A percentile compares a stretch with the other conserved stretches of the same genome.
phyloP scores from a whole-genome alignment of 352 stramenopile species.

The Globisporangium emineosum region DNA sequence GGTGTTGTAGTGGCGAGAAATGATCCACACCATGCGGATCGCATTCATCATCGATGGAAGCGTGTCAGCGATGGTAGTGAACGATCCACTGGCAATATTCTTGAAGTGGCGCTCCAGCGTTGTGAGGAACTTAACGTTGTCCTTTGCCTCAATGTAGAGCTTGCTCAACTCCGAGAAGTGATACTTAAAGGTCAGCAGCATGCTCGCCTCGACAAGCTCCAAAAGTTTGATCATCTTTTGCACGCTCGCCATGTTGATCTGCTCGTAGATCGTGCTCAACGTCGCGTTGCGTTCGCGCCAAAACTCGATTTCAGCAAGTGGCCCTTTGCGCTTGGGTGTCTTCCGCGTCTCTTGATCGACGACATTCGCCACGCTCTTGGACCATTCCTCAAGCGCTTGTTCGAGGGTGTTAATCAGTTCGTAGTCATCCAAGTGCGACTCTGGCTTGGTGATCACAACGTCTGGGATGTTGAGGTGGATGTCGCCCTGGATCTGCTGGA shows the following conservation, averaged over 20 bases:
- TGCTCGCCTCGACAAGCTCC: slow-evolving; percentile 87
- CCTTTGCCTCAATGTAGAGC: slow-evolving; percentile 94
- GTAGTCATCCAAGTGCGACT: slow-evolving; percentile 83
- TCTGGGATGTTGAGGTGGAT: slow-evolving; percentile 92
- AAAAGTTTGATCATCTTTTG: slow-evolving; percentile 95
- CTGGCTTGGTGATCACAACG: slow-evolving; percentile 86
- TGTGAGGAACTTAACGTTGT: slow-evolving; percentile 96
- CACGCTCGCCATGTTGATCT: slow-evolving; percentile 94
- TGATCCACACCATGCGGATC: slow-evolving; percentile 97
- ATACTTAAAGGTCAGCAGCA: slow-evolving; percentile 92
- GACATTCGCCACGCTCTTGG: slow-evolving; percentile 85
- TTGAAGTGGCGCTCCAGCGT: slow-evolving; percentile 97
- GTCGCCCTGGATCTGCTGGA: slow-evolving; percentile 93
- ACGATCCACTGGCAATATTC: slow-evolving; percentile 89
- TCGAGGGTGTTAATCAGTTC: slow-evolving; percentile 89
- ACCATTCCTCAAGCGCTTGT: slow-evolving; percentile 91
- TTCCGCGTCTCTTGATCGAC: slow-evolving; percentile 91
- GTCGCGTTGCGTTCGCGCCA: slow-evolving; percentile 94
- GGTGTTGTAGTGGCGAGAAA: slow-evolving; percentile 97
- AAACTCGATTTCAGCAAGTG: slow-evolving; percentile 95
- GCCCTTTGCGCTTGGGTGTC: slow-evolving; percentile 83
- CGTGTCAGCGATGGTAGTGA: slow-evolving; percentile 91
- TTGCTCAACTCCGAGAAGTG: slow-evolving; percentile 95
- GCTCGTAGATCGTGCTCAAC: slow-evolving; percentile 94
- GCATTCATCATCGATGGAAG: slow-evolving; percentile 96